Conservation (phyloP, 768 basidiomycete species). For the Heimioporus sp. region DNA sequence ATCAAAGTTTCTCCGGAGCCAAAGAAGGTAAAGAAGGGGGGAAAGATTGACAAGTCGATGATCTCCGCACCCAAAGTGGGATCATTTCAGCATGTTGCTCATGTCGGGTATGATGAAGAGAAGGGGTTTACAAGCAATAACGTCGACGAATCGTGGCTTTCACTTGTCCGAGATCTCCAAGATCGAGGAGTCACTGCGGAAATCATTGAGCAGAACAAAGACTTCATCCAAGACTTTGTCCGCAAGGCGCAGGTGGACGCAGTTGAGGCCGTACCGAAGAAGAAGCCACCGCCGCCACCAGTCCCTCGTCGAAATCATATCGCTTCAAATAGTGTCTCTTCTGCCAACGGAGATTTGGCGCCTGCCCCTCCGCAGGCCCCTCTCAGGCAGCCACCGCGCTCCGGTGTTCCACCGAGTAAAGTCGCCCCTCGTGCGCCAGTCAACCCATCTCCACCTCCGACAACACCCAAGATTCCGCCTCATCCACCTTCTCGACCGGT, state of each 20-base stretch:
- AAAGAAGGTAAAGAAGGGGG: constrained; percentile 58
- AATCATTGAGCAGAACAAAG: constrained; percentile 73
- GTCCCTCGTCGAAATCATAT: constrained; percentile 32
- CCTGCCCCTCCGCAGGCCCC: constrained; percentile 35
- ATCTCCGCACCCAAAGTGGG: constrained; percentile 80
- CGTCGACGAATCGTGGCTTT: constrained; percentile 88
- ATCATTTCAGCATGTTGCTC: constrained; percentile 87
- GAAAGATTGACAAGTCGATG: constrained; percentile 90
- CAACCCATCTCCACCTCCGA: constrained; percentile 29
- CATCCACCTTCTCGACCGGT: constrained; percentile 37
- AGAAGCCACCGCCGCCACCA: constrained; percentile 41
- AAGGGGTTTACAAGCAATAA: constrained; percentile 83
- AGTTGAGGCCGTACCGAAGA: constrained; percentile 41
- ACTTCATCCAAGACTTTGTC: constrained; percentile 86
- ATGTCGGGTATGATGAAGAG: constrained; percentile 91
- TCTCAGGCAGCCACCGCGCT: constrained; percentile 29
- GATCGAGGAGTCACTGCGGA: constrained; percentile 63
- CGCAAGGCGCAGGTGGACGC: constrained; percentile 41
- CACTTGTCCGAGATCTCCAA: constrained; percentile 65
- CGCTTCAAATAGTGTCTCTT: constrained; percentile 23
- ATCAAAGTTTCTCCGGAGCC: constrained; percentile 51
- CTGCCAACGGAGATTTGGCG: constrained; percentile 20
- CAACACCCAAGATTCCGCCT: constrained; percentile 25
- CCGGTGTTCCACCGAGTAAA: constrained; percentile 15
- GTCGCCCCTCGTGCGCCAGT: constrained; percentile 27